Percentiles rank a stretch among this genome's conserved stretches.
phyloP scores from a whole-genome alignment of 2,329 filamentous ascomycete genomes.

The Curvularia sp. region DNA sequence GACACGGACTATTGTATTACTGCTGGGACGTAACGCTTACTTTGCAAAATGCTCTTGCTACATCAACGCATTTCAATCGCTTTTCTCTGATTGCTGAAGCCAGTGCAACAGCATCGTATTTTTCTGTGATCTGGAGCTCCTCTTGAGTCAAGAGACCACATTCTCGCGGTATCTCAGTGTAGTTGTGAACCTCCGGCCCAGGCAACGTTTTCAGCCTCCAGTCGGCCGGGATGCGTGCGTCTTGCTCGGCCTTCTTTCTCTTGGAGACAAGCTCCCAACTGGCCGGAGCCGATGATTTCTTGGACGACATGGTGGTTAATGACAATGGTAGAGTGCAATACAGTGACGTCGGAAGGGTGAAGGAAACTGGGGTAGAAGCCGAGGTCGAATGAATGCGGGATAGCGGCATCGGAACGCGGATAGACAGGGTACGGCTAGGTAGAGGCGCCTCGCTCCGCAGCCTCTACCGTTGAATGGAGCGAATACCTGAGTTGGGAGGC shows the following conservation, averaged over 20 bases:
- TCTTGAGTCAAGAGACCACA: slow-evolving; percentile 60
- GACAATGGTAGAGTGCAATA: not conserved
- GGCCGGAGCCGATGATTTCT: slow-evolving; percentile 13
- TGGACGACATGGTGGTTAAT: slow-evolving; percentile 24
- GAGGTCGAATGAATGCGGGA: slow-evolving; percentile 24
- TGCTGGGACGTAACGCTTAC: slow-evolving; percentile 19
- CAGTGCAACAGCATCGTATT: slow-evolving; percentile 56
- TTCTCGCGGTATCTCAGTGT: slow-evolving; percentile 58
- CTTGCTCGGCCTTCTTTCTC: slow-evolving; percentile 54
- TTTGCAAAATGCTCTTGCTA: slow-evolving; percentile 55
- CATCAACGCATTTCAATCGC: slow-evolving; percentile 48
- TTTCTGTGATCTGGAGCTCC: slow-evolving; percentile 64
- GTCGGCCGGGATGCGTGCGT: slow-evolving; percentile 51
- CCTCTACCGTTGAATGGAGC: not conserved
- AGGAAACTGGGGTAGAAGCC: slow-evolving; percentile 14
- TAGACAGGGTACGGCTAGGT: not conserved
- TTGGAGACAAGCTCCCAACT: slow-evolving; percentile 52
- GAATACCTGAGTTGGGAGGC: not conserved
- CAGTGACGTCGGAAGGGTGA: slow-evolving; percentile 8
- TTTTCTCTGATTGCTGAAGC: slow-evolving; percentile 46
- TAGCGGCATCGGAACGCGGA: slow-evolving; percentile 19
- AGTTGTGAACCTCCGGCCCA: slow-evolving; percentile 32
- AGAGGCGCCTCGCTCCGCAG: not conserved
- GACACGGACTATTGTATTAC: not conserved
- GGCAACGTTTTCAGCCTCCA: slow-evolving; percentile 51